These are phyloP conservation scores for Juglanconis sp. DNA, from an alignment of 2,329 filamentous ascomycete species.

Conservation along the genomic window DNA sequence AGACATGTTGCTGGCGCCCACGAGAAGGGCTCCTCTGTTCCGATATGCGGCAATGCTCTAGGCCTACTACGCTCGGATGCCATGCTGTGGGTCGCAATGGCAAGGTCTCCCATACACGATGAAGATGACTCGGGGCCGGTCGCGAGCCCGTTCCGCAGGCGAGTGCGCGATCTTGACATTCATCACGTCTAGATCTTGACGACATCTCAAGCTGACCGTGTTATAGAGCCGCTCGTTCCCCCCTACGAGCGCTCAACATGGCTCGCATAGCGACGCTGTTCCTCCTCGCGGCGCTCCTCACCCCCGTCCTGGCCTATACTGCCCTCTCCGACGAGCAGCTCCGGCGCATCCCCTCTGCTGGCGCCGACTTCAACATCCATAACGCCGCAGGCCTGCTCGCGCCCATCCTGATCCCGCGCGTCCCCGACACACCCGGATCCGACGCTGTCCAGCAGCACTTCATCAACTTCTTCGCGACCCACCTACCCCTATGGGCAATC, in stretches of 20 bases:
- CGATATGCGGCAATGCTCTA: neutral
- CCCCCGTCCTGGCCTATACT: conserved; percentile 22
- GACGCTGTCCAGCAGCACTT: conserved; percentile 68
- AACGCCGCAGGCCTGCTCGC: conserved; percentile 62
- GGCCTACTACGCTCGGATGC: neutral
- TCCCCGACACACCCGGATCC: conserved; percentile 70
- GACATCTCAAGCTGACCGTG: neutral
- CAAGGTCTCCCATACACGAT: neutral
- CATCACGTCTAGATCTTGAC: neutral
- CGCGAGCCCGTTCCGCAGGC: neutral
- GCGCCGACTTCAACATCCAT: conserved; percentile 65
- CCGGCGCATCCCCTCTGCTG: conserved; percentile 54
- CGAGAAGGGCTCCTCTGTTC: neutral
- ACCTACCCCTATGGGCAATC: conserved; percentile 68
- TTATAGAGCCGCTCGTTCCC: neutral
- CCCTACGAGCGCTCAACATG: neutral
- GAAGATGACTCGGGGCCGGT: neutral
- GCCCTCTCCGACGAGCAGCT: conserved; percentile 26
- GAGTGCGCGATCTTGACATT: neutral
- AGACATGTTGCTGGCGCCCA: too few species aligned
- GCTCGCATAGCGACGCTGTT: conserved; percentile 3
- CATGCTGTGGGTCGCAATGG: conserved; percentile 14
- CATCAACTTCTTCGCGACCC: conserved; percentile 62
- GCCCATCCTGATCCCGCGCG: conserved; percentile 71
- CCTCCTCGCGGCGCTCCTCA: conserved; percentile 7